Conservation (phyloP, 2,329 filamentous ascomycete species). For the Trichoderma aggressivum region DNA sequence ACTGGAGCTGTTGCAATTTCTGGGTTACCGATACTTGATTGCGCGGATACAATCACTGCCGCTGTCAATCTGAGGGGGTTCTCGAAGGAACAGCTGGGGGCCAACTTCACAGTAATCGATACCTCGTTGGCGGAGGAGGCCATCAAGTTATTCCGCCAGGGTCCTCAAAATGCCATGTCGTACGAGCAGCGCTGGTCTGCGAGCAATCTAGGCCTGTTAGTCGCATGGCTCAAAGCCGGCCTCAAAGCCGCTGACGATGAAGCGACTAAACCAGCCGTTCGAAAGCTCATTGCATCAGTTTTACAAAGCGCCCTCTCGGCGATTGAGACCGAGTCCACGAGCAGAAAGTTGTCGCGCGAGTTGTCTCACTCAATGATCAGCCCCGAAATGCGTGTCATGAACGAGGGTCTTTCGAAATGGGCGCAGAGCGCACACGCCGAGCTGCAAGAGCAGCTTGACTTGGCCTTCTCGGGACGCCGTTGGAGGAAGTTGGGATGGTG, state of each 20-base stretch:
- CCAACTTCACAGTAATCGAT: slow-evolving; percentile 59
- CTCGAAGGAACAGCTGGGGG: slow-evolving; percentile 33
- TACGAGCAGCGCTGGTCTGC: slow-evolving; percentile 73
- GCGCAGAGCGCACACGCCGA: slow-evolving; percentile 78
- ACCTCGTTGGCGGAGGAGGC: slow-evolving; percentile 59
- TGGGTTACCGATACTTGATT: slow-evolving; percentile 39
- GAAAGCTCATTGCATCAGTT: slow-evolving; percentile 64
- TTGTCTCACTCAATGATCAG: not conserved
- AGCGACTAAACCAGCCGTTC: slow-evolving; percentile 66
- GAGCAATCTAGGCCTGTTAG: slow-evolving; percentile 64
- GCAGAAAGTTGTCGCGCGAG: not conserved
- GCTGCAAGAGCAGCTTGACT: slow-evolving; percentile 73
- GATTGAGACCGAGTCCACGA: slow-evolving; percentile 45
- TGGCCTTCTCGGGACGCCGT: slow-evolving; percentile 68
- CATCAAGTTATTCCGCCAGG: slow-evolving; percentile 64
- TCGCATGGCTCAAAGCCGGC: slow-evolving; percentile 61
- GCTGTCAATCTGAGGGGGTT: slow-evolving; percentile 57
- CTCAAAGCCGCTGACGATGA: slow-evolving; percentile 37
- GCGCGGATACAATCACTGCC: slow-evolving; percentile 44
- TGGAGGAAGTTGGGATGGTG: slow-evolving; percentile 88
- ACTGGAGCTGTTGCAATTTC: slow-evolving; percentile 59
- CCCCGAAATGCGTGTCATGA: slow-evolving; percentile 41
- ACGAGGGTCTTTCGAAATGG: slow-evolving; percentile 64
- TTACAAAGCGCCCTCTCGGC: slow-evolving; percentile 52
- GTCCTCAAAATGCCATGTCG: slow-evolving; percentile 63